Conservation (phyloP, 1,284 basidiomycete species). For the Rhodotorula sp. region DNA sequence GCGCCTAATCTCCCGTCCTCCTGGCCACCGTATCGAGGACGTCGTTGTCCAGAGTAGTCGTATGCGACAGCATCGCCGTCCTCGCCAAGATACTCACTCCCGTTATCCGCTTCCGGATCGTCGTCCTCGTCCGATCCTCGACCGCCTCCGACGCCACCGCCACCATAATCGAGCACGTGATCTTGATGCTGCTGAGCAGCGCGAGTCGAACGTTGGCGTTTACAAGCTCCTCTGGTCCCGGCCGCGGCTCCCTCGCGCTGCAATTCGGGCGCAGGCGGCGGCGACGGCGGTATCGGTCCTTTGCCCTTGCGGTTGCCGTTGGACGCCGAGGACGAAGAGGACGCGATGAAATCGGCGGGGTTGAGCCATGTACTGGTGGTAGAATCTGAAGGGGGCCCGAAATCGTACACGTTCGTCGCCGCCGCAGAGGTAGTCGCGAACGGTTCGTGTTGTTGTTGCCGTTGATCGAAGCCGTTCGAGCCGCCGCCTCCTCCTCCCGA, state of each 20-base stretch:
- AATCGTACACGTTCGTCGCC: too few species aligned
- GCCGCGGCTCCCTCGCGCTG: neutral
- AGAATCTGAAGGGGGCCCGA: too few species aligned
- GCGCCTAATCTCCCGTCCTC: neutral
- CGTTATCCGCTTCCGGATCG: neutral
- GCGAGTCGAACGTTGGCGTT: neutral
- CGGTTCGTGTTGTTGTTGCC: neutral
- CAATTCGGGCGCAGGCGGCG: neutral
- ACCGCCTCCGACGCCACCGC: neutral
- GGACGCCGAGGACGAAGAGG: neutral
- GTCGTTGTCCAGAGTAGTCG: too few species aligned
- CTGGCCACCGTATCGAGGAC: neutral
- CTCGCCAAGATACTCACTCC: neutral
- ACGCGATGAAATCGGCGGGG: neutral
- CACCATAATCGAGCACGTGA: neutral
- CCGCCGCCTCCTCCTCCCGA: too few species aligned
- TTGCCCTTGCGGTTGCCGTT: constrained; percentile 2
- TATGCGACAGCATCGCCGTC: neutral
- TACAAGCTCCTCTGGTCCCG: neutral
- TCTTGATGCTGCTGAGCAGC: neutral
- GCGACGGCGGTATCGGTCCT: neutral
- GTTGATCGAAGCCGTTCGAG: neutral
- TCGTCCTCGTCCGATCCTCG: neutral
- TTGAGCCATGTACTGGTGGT: too few species aligned
- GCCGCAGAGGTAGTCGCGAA: neutral